A percentile compares a stretch with the other conserved stretches of the same genome.
Conservation (phyloP, 1,284 basidiomycete genomes). For the Rhodotorula sp. region DNA sequence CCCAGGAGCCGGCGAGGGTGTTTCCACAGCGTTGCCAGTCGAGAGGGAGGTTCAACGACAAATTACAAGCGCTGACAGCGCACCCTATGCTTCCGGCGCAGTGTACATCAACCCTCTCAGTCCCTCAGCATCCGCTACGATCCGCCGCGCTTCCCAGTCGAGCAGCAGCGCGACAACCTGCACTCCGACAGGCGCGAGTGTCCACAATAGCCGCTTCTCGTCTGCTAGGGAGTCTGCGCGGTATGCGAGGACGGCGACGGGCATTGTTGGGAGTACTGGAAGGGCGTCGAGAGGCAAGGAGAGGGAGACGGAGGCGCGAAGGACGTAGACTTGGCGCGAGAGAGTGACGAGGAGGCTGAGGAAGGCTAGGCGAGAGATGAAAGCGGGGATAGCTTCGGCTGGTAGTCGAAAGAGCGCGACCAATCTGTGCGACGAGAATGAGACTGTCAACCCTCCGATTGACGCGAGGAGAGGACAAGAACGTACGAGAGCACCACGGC, state of each 20-base stretch:
- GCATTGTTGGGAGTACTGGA: not conserved
- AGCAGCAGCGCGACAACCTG: constrained; percentile 7
- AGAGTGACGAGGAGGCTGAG: not conserved
- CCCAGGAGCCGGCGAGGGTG: not conserved
- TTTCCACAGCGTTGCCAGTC: no score
- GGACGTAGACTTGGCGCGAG: not conserved
- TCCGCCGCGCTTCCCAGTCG: constrained; percentile 7
- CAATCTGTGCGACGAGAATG: not conserved
- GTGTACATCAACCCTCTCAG: constrained; percentile 17
- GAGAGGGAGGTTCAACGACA: no score
- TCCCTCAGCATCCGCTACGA: constrained; percentile 4
- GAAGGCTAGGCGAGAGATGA: constrained; percentile 2
- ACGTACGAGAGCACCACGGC: constrained; percentile 3
- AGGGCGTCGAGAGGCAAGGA: not conserved
- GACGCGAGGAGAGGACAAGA: not conserved
- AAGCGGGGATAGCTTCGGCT: not conserved
- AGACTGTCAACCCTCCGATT: not conserved
- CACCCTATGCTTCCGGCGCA: constrained; percentile 15
- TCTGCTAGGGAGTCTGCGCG: no score
- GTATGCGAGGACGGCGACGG: not conserved
- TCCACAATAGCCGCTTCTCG: not conserved
- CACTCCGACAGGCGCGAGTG: constrained; percentile 4
- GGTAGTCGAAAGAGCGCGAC: not conserved
- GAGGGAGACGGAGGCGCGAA: not conserved
- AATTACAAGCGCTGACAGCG: not conserved